A percentile compares a stretch with the other conserved stretches of the same genome.
Conservation (phyloP, 129 eudicot genomes). For the Escallonia rubra region DNA sequence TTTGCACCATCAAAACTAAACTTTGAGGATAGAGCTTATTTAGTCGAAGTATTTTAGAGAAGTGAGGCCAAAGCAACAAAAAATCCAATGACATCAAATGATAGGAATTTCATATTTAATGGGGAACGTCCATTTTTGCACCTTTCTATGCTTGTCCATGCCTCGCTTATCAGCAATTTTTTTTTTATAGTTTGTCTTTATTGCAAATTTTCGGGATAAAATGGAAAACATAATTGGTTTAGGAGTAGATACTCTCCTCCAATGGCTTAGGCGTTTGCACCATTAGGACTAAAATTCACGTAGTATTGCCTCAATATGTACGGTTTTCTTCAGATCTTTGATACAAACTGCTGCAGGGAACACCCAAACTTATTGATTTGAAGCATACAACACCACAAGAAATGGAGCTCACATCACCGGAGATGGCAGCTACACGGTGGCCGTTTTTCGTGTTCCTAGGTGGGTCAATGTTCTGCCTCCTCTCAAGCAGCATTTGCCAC, state of each 20-base stretch:
- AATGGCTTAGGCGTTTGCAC: not conserved
- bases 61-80: no score
- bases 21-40: no score
- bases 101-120: no score
- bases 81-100: no score
- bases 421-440: conserved; percentile 48
- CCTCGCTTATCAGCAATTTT: no score
- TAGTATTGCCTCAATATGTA: not conserved
- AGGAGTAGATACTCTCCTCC: not conserved
- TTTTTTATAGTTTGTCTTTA: not conserved
- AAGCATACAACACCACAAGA: conserved; percentile 37
- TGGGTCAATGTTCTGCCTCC: conserved; percentile 95
- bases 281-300: not conserved
- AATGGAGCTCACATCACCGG: conserved; percentile 25
- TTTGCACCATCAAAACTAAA: no score
- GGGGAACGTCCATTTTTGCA: no score
- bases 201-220: not conserved
- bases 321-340: not conserved
- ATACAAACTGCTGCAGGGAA: conserved; percentile 42
- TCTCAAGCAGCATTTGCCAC: conserved; percentile 88
- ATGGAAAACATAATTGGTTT: not conserved
- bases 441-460: conserved; percentile 73
- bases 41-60: no score
- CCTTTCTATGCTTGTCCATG: no score
- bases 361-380: conserved; percentile 49